phyloP scores from a whole-genome alignment of 257 asterid species.

The Henckelia pumila region DNA sequence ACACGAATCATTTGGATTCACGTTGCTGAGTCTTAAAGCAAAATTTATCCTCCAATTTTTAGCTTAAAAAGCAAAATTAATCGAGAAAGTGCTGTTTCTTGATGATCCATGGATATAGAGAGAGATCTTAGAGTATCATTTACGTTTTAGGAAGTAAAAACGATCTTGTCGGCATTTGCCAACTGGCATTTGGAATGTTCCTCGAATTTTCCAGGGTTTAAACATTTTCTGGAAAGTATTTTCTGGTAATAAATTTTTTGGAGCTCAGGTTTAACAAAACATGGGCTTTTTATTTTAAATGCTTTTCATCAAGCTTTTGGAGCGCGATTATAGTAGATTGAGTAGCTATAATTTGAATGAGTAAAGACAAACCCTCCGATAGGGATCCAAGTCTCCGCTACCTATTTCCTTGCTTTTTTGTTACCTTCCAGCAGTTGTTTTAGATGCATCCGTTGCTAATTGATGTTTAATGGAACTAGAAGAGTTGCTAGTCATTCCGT shows the following conservation, averaged over 20 bases:
- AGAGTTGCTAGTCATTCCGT: background rate
- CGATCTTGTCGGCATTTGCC: slow-evolving; percentile 17
- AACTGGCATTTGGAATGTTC: background rate
- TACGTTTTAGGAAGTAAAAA: background rate
- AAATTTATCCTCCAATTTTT: slow-evolving; percentile 4
- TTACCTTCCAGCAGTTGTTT: background rate
- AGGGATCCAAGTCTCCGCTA: background rate
- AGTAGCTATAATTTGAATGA: slow-evolving; percentile 6
- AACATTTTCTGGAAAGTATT: background rate
- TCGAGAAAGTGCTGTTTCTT: background rate
- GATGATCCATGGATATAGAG: slow-evolving; percentile 2
- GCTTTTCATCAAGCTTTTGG: slow-evolving; percentile 3
- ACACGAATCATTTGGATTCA: slow-evolving; percentile 10
- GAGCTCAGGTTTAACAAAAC: background rate
- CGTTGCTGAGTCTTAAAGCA: background rate
- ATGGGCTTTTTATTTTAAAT: background rate
- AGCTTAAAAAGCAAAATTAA: background rate
- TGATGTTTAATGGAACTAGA: background rate
- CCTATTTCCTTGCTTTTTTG: too few species aligned
- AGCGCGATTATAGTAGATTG: background rate
- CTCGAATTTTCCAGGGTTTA: background rate
- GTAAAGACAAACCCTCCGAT: background rate
- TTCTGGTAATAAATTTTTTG: background rate
- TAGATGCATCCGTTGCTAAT: background rate
- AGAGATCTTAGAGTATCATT: background rate